Base-by-base conservation (phyloP, 2,329 filamentous ascomycete genomes). In the Aureobasidium pullulans region DNA sequence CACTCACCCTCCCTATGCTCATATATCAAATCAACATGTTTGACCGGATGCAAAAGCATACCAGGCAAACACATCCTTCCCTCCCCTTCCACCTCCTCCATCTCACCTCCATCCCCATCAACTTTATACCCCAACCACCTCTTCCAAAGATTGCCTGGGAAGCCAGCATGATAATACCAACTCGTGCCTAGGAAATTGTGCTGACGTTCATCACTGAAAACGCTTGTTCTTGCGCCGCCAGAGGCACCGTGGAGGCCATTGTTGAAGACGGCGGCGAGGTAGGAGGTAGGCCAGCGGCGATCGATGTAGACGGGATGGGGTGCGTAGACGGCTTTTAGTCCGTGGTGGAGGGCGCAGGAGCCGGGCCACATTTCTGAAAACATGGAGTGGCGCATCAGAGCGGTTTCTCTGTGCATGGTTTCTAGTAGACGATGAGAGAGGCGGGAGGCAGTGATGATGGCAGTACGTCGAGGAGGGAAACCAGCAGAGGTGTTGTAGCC, bases 351-450 rank as follows among this genome's bases (percentile, higher is more conserved):
- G 0, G 87, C 86, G 68, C 84, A 81, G 0, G 81, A 82, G 0
- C 86, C 81, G 1, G 87, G 87, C 73, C 87, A 90, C 88, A 92
- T 92, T 71, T 92, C 88, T 29, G 82, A 83, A 70, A 89, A 91
- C 86, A 86, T 90, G 71, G 78, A 85, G 71, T 85, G 88, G 63
- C 83, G 84, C 65, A 82, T 77, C 31, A 81, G 78, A 71, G 86
- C 84, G 4, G 85, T 87, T 67, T 90, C 87, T 64, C 88, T 81
- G 72, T 92, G 88, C 86, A 92, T 91, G 5, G 83, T 83, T 47
- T 80, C 73, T 6, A 91, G 75, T 1, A 91, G 77, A 11, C 86
- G 81, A 28, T 84, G 81, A 31, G 83, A 87, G 36, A 90, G 75
- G 9, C 88, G 84, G 1, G 81, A 84, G 0, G 87, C 85, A 2